A percentile compares a stretch with the other conserved stretches of the same genome.
phyloP scores from a whole-genome alignment of 768 basidiomycete species.

The Dioszegia crocea region DNA sequence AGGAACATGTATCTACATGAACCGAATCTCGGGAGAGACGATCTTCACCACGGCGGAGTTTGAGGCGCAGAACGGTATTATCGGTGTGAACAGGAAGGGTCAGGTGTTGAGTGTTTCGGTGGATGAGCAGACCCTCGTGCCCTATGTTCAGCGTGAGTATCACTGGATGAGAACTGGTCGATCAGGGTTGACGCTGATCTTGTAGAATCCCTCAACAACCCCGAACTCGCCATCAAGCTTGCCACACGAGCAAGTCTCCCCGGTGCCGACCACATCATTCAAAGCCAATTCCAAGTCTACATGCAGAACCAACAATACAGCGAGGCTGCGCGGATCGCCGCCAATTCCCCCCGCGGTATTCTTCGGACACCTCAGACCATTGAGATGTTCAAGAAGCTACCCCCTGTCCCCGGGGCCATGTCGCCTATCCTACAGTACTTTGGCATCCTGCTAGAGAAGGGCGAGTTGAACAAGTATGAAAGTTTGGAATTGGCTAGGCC shows the following conservation, averaged over 20 bases:
- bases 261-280: slow-evolving; percentile 93
- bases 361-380: slow-evolving; percentile 91
- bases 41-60: slow-evolving; percentile 98
- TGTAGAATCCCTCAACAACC: slow-evolving; percentile 76
- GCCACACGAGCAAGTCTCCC: slow-evolving; percentile 93
- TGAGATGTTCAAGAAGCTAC: slow-evolving; percentile 93
- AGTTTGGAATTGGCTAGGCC: slow-evolving; percentile 93
- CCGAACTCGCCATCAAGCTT: slow-evolving; percentile 95
- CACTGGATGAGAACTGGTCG: background rate
- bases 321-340: slow-evolving; percentile 95
- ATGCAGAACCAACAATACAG: slow-evolving; percentile 83
- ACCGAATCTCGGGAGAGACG: slow-evolving; percentile 98
- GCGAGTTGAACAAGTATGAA: slow-evolving; percentile 93
- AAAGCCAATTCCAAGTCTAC: slow-evolving; percentile 86
- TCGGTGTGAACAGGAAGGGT: slow-evolving; percentile 99
- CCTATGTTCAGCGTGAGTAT: slow-evolving; percentile 72
- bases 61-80: slow-evolving; percentile 88
- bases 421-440: slow-evolving; percentile 98
- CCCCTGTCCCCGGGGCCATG: slow-evolving; percentile 80
- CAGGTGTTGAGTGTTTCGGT: slow-evolving; percentile 95
- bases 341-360: slow-evolving; percentile 93
- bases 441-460: slow-evolving; percentile 96
- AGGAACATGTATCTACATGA: slow-evolving; percentile 98
- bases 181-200: background rate
- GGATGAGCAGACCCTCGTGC: slow-evolving; percentile 92